Percentiles rank a stretch among this genome's conserved stretches.
Evolutionary conservation across 768 basidiomycete species (phyloP).

Genomic region (Leccinellum rugosiceps): DNA sequence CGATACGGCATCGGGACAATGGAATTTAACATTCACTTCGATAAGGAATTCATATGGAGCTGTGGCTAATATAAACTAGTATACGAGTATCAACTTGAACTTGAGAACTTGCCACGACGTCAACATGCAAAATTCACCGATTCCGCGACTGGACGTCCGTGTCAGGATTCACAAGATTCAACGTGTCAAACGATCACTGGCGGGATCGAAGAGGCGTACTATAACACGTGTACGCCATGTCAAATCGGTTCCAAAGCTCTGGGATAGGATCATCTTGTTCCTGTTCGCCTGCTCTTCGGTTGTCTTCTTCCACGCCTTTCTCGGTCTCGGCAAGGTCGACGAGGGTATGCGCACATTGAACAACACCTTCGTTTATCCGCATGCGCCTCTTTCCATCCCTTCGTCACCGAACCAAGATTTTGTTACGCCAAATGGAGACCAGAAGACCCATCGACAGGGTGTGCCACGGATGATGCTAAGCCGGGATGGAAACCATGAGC

Average conservation of each 20-base stretch:
- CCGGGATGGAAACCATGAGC: conserved; percentile 22
- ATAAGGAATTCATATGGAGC: neutral
- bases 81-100: neutral
- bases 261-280: conserved; percentile 23
- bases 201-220: neutral
- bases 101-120: neutral
- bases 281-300: conserved; percentile 25
- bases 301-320: conserved; percentile 24
- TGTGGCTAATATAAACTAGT: neutral
- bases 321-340: conserved; percentile 19
- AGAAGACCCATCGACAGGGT: neutral
- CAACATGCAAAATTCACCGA: conserved; percentile 12
- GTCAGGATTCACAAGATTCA: neutral
- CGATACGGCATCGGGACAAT: neutral
- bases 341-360: neutral
- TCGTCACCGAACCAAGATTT: neutral
- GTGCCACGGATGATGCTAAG: conserved; percentile 9
- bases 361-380: neutral
- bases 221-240: neutral
- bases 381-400: neutral
- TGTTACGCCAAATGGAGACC: neutral
- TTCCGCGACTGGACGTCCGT: neutral
- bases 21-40: conserved; percentile 3
- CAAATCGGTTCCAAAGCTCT: conserved; percentile 10
- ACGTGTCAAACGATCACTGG: neutral